Evolutionary conservation across 805 yeast species (phyloP).

Genomic region (Saturnispora galanensis): DNA sequence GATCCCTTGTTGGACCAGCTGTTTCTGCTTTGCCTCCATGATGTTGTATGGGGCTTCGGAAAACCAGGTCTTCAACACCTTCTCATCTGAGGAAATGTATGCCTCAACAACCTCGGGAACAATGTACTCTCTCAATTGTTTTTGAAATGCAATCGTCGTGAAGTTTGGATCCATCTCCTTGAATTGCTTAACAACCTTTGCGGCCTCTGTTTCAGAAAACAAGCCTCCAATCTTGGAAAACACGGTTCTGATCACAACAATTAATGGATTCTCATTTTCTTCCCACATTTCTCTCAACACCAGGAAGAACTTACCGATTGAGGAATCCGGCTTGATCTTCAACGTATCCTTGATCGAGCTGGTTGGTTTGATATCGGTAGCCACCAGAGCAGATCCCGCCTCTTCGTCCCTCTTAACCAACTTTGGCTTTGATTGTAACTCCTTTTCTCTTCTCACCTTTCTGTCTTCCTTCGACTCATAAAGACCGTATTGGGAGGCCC

Average conservation of each 20-base stretch:
- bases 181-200: constrained; percentile 80
- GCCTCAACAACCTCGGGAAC: constrained; percentile 95
- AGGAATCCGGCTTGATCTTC: constrained; percentile 55
- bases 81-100: constrained; percentile 82
- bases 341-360: constrained; percentile 41
- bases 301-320: constrained; percentile 56
- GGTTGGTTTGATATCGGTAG: constrained; percentile 72
- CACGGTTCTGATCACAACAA: constrained; percentile 70
- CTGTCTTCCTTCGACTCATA: constrained; percentile 80
- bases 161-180: constrained; percentile 85
- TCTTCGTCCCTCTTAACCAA: constrained; percentile 69
- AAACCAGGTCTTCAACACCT: constrained; percentile 78
- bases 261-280: constrained; percentile 87
- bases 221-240: constrained; percentile 74
- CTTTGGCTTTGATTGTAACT: constrained; percentile 45
- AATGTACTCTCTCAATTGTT: constrained; percentile 80
- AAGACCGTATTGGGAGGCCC: constrained; percentile 88
- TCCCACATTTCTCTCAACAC: constrained; percentile 70
- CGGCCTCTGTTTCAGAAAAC: constrained; percentile 94
- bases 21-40: constrained; percentile 88
- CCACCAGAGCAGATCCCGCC: constrained; percentile 74
- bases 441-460: constrained; percentile 56
- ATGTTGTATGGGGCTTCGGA: constrained; percentile 96
- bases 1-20: constrained; percentile 80
- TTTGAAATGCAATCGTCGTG: constrained; percentile 65